Evolutionary conservation across 164 flowering plant genomes (phyloP), one percentile per base, ranked within the genome.

Genomic region (Protea cynaroides): DNA sequence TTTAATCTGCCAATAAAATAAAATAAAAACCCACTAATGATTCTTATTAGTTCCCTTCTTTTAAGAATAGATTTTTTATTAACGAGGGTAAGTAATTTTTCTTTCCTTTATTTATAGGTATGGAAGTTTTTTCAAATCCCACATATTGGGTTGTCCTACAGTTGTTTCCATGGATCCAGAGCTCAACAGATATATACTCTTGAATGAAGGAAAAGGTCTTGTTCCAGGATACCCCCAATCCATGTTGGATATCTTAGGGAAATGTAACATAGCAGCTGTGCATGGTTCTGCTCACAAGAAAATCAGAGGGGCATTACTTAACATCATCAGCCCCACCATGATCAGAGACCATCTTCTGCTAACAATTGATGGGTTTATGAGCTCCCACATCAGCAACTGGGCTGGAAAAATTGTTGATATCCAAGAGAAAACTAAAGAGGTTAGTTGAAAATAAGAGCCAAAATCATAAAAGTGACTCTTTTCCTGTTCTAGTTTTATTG

Each of bases 151-250:
- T 0, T 91, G 89, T 49, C 99, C 99, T 17, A 85, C 96, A 29
- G 64, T 91, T 43, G 84, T 91, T 12, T 94, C 96, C 49, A 87
- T 91, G 99, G 97, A 94, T 76, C 92, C 97, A 70, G 99, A 89
- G 70, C 66, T 91, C n/a, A 94, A 94, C 79, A 78, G 86, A 73
- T 86, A 80, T 76, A 89, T 94, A 7, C 83, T 94, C 6, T 63
- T 86, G 88, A 94, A 88, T 72, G 99, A 94, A 76, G 72, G 82
- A 34, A 89, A 89, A 76, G 99, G 99, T 4, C 78, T 94, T 36
- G 81, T 94, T 64, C 95, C 99, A 57, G 99, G 99, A 8, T 94
- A 94, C 77, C 99, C 99, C 18, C 85, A 88, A 53, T 91, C 97
- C 64, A 89, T 89, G 96, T 64, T 91, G 23, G 96, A 87, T 65